Percentiles rank a stretch among this genome's conserved stretches.
Conservation (phyloP, 768 basidiomycete genomes). For the Lactarius tabidus region DNA sequence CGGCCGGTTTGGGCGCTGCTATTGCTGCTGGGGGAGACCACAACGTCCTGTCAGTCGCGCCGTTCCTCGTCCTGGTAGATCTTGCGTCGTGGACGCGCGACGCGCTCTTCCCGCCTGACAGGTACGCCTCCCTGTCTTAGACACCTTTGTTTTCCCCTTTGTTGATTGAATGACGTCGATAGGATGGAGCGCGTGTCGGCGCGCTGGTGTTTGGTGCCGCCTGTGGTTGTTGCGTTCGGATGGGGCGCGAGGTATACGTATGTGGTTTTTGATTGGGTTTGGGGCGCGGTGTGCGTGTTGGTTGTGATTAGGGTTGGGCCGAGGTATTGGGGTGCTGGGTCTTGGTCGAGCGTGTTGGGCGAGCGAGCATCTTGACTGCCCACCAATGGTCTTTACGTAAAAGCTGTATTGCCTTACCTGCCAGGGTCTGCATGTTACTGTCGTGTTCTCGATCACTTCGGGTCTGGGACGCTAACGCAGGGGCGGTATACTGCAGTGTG, state of each 20-base stretch:
- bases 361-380: too few relatives aligned
- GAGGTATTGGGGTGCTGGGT: constrained; percentile 25
- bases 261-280: constrained; percentile 58
- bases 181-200: constrained; percentile 35
- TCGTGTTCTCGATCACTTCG: too few relatives aligned
- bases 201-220: constrained; percentile 50
- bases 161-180: not conserved
- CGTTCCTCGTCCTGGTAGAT: constrained; percentile 62
- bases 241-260: constrained; percentile 65
- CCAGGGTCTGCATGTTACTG: too few relatives aligned
- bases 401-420: too few relatives aligned
- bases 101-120: constrained; percentile 32
- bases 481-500: too few relatives aligned
- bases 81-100: constrained; percentile 49
- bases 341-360: not conserved
- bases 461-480: too few relatives aligned
- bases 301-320: constrained; percentile 45
- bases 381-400: too few relatives aligned
- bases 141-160: too few relatives aligned
- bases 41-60: constrained; percentile 57
- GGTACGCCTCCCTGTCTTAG: not conserved
- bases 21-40: constrained; percentile 88
- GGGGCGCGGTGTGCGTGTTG: constrained; percentile 43
- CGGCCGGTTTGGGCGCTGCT: constrained; percentile 62
- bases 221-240: constrained; percentile 56